Percentiles rank a stretch among this genome's conserved stretches.
phyloP scores from a whole-genome alignment of 495 filamentous ascomycete species.

The Filosporella fistucella region DNA sequence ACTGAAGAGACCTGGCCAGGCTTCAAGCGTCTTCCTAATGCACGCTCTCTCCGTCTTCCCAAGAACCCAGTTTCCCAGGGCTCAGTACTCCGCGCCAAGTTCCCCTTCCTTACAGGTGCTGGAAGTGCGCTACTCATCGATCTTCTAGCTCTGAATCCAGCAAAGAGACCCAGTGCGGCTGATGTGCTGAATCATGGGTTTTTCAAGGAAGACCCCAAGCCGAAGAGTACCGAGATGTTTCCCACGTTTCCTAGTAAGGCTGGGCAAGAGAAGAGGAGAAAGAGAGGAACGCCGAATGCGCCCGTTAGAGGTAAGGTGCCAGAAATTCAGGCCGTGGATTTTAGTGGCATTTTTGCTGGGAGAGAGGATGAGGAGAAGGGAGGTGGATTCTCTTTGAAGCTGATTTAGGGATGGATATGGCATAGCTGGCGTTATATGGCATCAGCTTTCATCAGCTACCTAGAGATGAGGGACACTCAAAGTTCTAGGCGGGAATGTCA shows the following conservation, averaged over 20 bases:
- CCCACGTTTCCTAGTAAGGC: conserved; percentile 93
- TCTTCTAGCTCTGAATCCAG: conserved; percentile 74
- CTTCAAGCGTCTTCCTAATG: conserved; percentile 86
- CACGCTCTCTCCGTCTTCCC: conserved; percentile 78
- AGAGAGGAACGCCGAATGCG: conserved; percentile 76
- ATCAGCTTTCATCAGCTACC: no score
- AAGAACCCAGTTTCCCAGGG: conserved; percentile 34
- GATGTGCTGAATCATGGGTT: conserved; percentile 75
- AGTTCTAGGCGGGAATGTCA: no score
- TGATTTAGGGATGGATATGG: conserved; percentile 47
- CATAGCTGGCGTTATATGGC: no score
- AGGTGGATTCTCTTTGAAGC: conserved; percentile 74
- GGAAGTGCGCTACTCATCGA: conserved; percentile 64
- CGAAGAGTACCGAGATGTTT: conserved; percentile 82
- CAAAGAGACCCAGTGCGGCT: conserved; percentile 58
- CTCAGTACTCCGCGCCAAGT: conserved; percentile 60
- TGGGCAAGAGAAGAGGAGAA: conserved; percentile 78
- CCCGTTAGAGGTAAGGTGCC: conserved; percentile 75
- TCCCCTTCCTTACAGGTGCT: conserved; percentile 74
- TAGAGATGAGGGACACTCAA: no score
- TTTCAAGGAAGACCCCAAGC: conserved; percentile 83
- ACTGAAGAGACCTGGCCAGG: conserved; percentile 81
- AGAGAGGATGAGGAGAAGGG: conserved; percentile 71
- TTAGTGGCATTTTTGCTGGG: conserved; percentile 71
- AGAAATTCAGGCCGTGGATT: conserved; percentile 63